Conservation (phyloP, 2,329 filamentous ascomycete genomes). For the Lasiodiplodia sp. region DNA sequence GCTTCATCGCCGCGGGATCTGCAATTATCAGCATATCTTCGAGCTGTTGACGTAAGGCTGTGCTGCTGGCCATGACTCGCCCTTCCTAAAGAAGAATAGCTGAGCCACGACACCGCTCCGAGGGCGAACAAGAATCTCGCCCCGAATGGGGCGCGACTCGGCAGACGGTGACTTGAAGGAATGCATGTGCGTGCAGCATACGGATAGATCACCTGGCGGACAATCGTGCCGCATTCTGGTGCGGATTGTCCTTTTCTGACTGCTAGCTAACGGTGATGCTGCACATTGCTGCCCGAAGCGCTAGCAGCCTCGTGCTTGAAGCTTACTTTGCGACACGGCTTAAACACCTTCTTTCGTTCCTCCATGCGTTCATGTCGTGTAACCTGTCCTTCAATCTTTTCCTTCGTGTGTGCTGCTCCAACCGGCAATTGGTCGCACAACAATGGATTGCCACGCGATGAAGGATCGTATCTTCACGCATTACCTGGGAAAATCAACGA, state of each 20-base stretch:
- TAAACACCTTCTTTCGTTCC: constrained; percentile 21
- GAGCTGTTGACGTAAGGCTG: constrained; percentile 15
- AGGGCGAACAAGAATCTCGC: constrained; percentile 13
- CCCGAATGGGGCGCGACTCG: constrained; percentile 19
- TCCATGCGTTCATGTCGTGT: constrained; percentile 20
- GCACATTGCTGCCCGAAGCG: constrained; percentile 6
- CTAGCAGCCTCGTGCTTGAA: background rate
- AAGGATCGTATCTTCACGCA: constrained; percentile 3
- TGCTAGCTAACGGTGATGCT: constrained; percentile 1
- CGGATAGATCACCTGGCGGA: constrained; percentile 14
- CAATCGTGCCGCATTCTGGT: background rate
- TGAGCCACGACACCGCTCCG: constrained; percentile 6
- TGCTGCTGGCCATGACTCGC: constrained; percentile 6
- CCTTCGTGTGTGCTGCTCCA: background rate
- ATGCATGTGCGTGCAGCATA: constrained; percentile 13
- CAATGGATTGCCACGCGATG: constrained; percentile 9
- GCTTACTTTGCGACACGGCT: constrained; percentile 6
- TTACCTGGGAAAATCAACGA: background rate
- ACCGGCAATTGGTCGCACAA: constrained; percentile 9
- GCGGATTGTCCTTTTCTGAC: background rate
- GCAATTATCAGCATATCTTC: constrained; percentile 14
- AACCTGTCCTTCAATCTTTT: constrained; percentile 6
- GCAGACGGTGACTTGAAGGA: constrained; percentile 9
- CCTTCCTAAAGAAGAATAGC: constrained; percentile 8
- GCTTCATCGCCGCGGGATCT: constrained; percentile 15